A percentile compares a stretch with the other conserved stretches of the same genome.
Conservation (phyloP, 345 rosid genomes). For the Leavenworthia alabamica region DNA sequence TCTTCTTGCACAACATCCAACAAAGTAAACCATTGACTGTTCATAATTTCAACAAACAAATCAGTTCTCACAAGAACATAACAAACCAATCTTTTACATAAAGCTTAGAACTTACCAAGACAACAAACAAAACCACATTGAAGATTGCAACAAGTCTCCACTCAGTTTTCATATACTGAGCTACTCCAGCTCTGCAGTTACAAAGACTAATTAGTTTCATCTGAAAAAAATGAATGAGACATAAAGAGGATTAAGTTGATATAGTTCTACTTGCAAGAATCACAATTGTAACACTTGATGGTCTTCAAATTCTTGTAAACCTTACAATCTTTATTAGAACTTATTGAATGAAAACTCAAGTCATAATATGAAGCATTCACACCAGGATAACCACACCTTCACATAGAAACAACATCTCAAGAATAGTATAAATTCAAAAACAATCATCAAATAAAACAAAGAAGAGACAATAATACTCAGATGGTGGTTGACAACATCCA, state of each 20-base stretch:
- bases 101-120: conserved; percentile 50
- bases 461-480: conserved; percentile 44
- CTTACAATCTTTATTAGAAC: conserved; percentile 77
- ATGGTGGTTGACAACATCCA: conserved; percentile 93
- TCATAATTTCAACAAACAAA: neutral
- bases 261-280: conserved; percentile 83
- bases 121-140: conserved; percentile 56
- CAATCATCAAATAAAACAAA: neutral
- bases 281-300: conserved; percentile 80
- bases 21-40: conserved; percentile 75
- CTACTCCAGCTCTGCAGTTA: conserved; percentile 81
- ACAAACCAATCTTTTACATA: neutral
- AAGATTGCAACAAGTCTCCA: conserved; percentile 90
- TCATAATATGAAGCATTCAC: conserved; percentile 73
- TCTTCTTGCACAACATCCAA: conserved; percentile 90
- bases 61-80: neutral
- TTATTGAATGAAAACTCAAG: conserved; percentile 80
- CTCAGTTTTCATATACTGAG: conserved; percentile 87
- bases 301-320: conserved; percentile 61
- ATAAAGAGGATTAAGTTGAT: neutral
- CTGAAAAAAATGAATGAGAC: neutral
- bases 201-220: neutral
- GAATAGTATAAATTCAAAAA: neutral
- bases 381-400: conserved; percentile 80
- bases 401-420: neutral